Evolutionary conservation across 1,139 yeast genomes (phyloP).

Genomic region (Nakaseomyces bracarensis): DNA sequence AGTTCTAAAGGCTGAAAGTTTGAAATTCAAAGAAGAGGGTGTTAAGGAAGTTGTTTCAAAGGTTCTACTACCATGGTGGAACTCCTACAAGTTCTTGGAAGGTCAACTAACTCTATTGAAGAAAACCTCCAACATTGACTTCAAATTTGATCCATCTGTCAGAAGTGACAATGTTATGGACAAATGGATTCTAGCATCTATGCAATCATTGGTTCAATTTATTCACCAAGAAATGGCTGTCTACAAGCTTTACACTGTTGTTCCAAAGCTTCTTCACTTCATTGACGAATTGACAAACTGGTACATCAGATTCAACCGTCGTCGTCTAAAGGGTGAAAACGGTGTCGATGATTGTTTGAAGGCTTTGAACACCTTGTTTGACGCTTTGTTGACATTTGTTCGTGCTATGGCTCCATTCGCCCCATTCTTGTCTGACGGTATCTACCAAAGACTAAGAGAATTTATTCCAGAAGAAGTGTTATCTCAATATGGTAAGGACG

Average conservation of each 20-base stretch:
- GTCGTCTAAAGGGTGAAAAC: conserved; percentile 92
- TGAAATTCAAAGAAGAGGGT: conserved; percentile 97
- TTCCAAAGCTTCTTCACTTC: conserved; percentile 78
- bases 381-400: conserved; percentile 77
- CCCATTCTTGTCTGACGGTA: conserved; percentile 87
- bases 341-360: conserved; percentile 75
- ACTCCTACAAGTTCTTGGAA: conserved; percentile 90
- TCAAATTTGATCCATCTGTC: conserved; percentile 58
- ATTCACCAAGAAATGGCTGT: conserved; percentile 85
- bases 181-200: conserved; percentile 89
- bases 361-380: conserved; percentile 85
- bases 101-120: conserved; percentile 82
- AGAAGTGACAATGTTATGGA: conserved; percentile 88
- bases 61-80: conserved; percentile 97
- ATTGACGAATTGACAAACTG: conserved; percentile 96
- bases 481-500: conserved; percentile 42
- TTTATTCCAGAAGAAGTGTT: conserved; percentile 49
- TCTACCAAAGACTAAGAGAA: conserved; percentile 66
- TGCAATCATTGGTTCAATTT: conserved; percentile 79
- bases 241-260: conserved; percentile 91
- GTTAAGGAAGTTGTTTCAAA: conserved; percentile 95
- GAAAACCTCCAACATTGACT: conserved; percentile 65
- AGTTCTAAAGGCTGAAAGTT: conserved; percentile 90
- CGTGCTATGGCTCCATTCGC: conserved; percentile 99
- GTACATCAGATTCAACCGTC: conserved; percentile 97